Evolutionary conservation across 495 filamentous ascomycete species (phyloP).

Genomic region (Aspergillus sclerotiicarbonarius): DNA sequence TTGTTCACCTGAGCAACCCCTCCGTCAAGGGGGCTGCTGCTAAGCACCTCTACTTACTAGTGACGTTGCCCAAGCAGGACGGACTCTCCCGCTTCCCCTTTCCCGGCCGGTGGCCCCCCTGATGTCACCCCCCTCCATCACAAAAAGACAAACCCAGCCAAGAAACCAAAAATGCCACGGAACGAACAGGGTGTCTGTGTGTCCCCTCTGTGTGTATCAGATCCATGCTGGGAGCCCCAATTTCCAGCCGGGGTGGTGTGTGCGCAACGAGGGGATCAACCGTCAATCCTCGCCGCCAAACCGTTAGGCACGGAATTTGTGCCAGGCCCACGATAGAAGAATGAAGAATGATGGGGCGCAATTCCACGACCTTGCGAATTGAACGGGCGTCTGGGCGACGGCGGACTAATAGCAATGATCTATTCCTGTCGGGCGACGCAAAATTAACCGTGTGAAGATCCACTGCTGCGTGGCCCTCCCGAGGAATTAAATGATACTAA

Average conservation of each 20-base stretch:
- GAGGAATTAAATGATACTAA: conserved; percentile 7
- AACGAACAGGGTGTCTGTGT: too few species aligned
- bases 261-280: neutral
- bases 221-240: neutral
- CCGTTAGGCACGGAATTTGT: neutral
- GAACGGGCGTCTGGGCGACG: too few species aligned
- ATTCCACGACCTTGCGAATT: too few species aligned
- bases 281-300: neutral
- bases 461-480: conserved; percentile 26
- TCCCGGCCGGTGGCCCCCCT: too few species aligned
- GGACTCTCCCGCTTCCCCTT: too few species aligned
- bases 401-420: too few species aligned
- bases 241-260: neutral
- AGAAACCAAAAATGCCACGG: too few species aligned
- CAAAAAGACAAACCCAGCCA: too few species aligned
- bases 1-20: neutral
- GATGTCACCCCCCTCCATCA: too few species aligned
- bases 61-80: neutral
- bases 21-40: neutral
- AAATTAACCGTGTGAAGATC: conserved; percentile 16
- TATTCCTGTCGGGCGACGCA: conserved; percentile 9
- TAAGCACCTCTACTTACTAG: neutral
- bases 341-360: too few species aligned
- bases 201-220: neutral
- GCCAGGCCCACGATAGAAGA: neutral